phyloP scores from a whole-genome alignment of 208 protist species.

The Tritrichomonas musculus region DNA sequence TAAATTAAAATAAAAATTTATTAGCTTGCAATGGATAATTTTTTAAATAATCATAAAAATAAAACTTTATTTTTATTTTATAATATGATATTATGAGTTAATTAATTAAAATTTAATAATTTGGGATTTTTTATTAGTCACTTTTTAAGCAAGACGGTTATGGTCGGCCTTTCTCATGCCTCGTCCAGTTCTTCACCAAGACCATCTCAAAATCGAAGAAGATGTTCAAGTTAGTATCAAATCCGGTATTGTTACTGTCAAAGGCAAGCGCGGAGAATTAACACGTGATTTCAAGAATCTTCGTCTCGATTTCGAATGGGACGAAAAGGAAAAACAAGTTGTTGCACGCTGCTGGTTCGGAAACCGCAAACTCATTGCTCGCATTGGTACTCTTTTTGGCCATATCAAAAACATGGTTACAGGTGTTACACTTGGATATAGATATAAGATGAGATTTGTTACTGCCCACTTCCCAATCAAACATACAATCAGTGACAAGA shows the following conservation, averaged over 20 bases:
- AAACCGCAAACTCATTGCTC: background rate
- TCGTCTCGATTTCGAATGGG: background rate
- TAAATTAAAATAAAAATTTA: no score
- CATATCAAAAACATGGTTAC: constrained; percentile 1
- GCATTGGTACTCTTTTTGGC: background rate
- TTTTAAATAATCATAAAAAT: no score
- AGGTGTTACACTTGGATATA: background rate
- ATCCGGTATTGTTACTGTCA: background rate
- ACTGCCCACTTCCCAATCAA: background rate
- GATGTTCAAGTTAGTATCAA: background rate
- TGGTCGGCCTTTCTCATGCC: background rate
- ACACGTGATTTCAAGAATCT: no score
- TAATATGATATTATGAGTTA: no score
- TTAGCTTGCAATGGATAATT: no score
- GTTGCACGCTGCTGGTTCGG: background rate
- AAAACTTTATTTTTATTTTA: no score
- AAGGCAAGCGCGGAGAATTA: no score
- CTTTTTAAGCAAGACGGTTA: background rate
- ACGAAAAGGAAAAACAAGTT: background rate
- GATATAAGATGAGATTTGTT: background rate
- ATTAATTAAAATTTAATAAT: no score
- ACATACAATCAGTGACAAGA: background rate
- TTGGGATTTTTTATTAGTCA: no score
- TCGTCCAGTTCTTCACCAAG: constrained; percentile 12
- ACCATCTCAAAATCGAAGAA: no score